Evolutionary conservation across 768 basidiomycete genomes (phyloP).

Genomic region (Porphyrellus cyaneotinctus): DNA sequence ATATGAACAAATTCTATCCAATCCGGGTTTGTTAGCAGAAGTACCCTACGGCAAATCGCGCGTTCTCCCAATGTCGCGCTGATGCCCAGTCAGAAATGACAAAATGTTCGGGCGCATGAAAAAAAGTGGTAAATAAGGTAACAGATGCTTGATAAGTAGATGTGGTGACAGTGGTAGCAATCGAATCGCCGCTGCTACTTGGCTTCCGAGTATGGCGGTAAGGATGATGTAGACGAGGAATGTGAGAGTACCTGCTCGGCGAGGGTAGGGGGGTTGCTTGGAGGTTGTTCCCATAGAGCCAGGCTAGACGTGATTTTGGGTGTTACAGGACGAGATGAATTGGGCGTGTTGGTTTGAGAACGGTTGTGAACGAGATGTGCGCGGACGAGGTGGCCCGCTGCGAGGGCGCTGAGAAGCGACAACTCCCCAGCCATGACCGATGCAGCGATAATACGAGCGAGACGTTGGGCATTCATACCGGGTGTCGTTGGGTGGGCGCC

Average conservation of each 20-base stretch:
- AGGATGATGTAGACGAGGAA: constrained; percentile 36
- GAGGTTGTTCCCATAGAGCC: constrained; percentile 24
- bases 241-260: constrained; percentile 27
- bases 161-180: constrained; percentile 6
- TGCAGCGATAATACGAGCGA: constrained; percentile 87
- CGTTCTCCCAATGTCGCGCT: not conserved
- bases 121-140: constrained; percentile 18
- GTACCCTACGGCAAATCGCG: not conserved
- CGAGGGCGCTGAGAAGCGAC: constrained; percentile 85
- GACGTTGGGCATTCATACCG: constrained; percentile 82
- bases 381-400: constrained; percentile 90
- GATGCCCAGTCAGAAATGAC: not conserved
- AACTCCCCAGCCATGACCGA: constrained; percentile 98
- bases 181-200: constrained; percentile 13
- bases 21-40: not conserved
- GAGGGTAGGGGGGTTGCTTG: constrained; percentile 4
- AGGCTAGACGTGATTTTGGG: constrained; percentile 39
- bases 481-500: constrained; percentile 86
- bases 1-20: constrained; percentile 20
- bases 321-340: constrained; percentile 55
- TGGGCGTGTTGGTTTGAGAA: constrained; percentile 76
- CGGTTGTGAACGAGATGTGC: constrained; percentile 94
- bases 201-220: constrained; percentile 41
- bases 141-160: constrained; percentile 23
- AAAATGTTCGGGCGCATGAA: not conserved